These are phyloP conservation scores for Fonsecaea pedrosoi DNA, from an alignment of 2,329 filamentous ascomycete species.

Conservation along the genomic window DNA sequence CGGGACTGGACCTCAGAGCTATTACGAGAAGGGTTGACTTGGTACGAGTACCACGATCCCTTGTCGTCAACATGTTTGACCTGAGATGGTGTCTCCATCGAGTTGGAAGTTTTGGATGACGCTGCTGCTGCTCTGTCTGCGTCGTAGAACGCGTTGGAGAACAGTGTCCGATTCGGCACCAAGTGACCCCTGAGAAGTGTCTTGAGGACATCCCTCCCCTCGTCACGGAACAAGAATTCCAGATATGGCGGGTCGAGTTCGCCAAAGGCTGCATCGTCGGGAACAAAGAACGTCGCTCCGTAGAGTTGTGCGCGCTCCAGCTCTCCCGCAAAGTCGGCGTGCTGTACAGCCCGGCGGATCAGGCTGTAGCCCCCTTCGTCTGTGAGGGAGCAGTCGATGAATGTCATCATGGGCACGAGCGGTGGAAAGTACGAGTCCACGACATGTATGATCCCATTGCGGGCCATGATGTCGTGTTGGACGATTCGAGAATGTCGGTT, in stretches of 20 bases:
- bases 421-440: conserved; percentile 3
- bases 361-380: neutral
- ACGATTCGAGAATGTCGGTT: neutral
- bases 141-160: conserved; percentile 10
- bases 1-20: neutral
- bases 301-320: neutral
- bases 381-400: neutral
- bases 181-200: neutral
- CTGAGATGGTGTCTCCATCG: no score
- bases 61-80: no score
- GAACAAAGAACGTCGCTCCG: neutral
- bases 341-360: neutral
- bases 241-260: neutral
- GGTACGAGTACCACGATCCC: no score
- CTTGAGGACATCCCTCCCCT: neutral
- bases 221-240: neutral
- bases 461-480: conserved; percentile 14
- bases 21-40: no score
- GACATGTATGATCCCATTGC: conserved; percentile 3
- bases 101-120: neutral
- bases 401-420: neutral
- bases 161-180: conserved; percentile 6
- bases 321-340: neutral
- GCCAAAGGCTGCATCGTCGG: conserved; percentile 4
- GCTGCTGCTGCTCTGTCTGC: neutral